Evolutionary conservation across 208 protist species (phyloP).

Genomic region (Trypanosoma lewisi): DNA sequence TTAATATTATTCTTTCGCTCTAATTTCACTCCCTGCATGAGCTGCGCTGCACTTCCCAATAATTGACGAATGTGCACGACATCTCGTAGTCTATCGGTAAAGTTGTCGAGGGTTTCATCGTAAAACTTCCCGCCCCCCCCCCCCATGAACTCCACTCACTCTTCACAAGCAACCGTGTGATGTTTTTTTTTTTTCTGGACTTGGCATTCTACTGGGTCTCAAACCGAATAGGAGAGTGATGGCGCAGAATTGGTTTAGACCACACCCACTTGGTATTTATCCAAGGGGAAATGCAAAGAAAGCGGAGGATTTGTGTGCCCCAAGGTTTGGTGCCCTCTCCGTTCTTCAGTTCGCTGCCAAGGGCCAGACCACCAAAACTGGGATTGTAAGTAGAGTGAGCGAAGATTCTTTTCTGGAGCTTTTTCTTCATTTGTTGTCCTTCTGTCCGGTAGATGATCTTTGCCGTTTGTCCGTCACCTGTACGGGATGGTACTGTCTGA

Average conservation of each 20-base stretch:
- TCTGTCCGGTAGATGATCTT: slow-evolving; percentile 56
- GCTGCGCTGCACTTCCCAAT: slow-evolving; percentile 35
- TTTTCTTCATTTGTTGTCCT: slow-evolving; percentile 64
- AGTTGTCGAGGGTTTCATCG: slow-evolving; percentile 69
- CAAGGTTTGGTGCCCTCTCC: slow-evolving; percentile 72
- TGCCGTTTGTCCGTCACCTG: slow-evolving; percentile 68
- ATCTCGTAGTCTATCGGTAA: slow-evolving; percentile 61
- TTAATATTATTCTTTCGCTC: no score
- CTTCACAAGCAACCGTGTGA: slow-evolving; percentile 39
- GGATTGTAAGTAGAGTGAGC: slow-evolving; percentile 29
- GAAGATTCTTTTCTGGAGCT: slow-evolving; percentile 76
- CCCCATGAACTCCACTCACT: slow-evolving; percentile 79
- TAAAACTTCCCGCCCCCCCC: slow-evolving; percentile 60
- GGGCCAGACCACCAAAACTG: slow-evolving; percentile 34
- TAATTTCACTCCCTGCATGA: slow-evolving; percentile 36
- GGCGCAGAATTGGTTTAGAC: slow-evolving; percentile 72
- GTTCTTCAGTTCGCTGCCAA: slow-evolving; percentile 37
- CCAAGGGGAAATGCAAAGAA: slow-evolving; percentile 69
- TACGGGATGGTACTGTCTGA: slow-evolving; percentile 80
- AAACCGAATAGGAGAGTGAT: slow-evolving; percentile 7
- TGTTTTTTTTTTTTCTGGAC: slow-evolving; percentile 11
- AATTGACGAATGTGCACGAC: slow-evolving; percentile 72
- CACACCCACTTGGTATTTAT: slow-evolving; percentile 79
- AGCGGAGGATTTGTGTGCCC: slow-evolving; percentile 37
- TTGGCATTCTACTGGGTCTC: not conserved